A percentile compares a stretch with the other conserved stretches of the same genome.
phyloP scores from a whole-genome alignment of 2,329 filamentous ascomycete genomes.

The Parastagonospora avenae region DNA sequence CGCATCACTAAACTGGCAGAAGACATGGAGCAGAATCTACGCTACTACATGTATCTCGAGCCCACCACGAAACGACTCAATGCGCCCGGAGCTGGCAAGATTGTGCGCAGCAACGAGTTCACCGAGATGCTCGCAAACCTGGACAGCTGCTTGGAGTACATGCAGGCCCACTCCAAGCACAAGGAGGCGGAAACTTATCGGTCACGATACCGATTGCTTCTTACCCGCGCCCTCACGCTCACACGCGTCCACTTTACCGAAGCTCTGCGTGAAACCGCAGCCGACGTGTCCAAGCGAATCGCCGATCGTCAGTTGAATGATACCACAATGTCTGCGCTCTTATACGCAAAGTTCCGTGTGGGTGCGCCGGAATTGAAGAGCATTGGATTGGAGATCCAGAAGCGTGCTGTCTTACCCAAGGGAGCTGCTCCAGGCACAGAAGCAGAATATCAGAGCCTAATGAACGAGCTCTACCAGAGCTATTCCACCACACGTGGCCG shows the following conservation, averaged over 20 bases:
- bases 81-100: slow-evolving; percentile 83
- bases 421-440: slow-evolving; percentile 64
- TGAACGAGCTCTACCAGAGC: slow-evolving; percentile 69
- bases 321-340: slow-evolving; percentile 71
- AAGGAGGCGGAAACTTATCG: slow-evolving; percentile 87
- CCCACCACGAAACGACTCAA: slow-evolving; percentile 88
- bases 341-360: slow-evolving; percentile 74
- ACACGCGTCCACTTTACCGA: slow-evolving; percentile 70
- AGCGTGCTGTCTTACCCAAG: slow-evolving; percentile 64
- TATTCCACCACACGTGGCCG: slow-evolving; percentile 64
- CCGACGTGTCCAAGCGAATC: slow-evolving; percentile 66
- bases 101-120: slow-evolving; percentile 84
- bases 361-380: slow-evolving; percentile 69
- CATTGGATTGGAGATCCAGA: slow-evolving; percentile 70
- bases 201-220: slow-evolving; percentile 81
- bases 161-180: slow-evolving; percentile 83
- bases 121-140: slow-evolving; percentile 85
- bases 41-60: slow-evolving; percentile 93
- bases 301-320: slow-evolving; percentile 72
- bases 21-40: slow-evolving; percentile 85
- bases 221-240: slow-evolving; percentile 70
- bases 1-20: slow-evolving; percentile 79
- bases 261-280: slow-evolving; percentile 65
- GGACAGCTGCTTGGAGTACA: slow-evolving; percentile 90
- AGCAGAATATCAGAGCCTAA: slow-evolving; percentile 68